phyloP scores from a whole-genome alignment of 805 yeast genomes.

The Wickerhamomyces strasburgensis region DNA sequence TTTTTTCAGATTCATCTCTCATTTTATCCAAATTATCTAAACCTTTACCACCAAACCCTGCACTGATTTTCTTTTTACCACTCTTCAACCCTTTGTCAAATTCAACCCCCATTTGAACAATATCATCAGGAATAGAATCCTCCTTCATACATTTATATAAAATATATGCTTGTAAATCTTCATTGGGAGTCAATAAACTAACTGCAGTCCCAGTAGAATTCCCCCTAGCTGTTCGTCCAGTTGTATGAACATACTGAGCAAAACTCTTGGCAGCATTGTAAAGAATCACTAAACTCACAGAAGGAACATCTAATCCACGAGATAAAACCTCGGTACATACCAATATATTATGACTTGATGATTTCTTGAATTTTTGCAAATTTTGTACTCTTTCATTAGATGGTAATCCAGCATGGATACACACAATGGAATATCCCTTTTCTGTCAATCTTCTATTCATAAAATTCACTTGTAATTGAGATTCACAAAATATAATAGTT shows the following conservation, averaged over 20 bases:
- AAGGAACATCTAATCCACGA: constrained; percentile 90
- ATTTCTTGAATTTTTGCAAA: constrained; percentile 57
- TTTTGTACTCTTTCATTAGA: constrained; percentile 77
- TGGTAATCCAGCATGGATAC: constrained; percentile 91
- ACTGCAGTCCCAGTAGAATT: constrained; percentile 64
- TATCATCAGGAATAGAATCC: constrained; percentile 46
- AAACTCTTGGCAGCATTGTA: constrained; percentile 79
- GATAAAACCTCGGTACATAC: constrained; percentile 95
- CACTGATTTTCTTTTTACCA: constrained; percentile 60
- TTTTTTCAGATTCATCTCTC: constrained; percentile 44
- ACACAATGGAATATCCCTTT: constrained; percentile 52
- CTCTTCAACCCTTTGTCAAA: constrained; percentile 58
- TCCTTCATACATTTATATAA: constrained; percentile 44
- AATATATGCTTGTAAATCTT: constrained; percentile 63
- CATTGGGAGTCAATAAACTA: constrained; percentile 61
- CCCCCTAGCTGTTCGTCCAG: constrained; percentile 95
- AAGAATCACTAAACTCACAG: constrained; percentile 73
- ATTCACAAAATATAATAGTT: constrained; percentile 77
- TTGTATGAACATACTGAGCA: constrained; percentile 95
- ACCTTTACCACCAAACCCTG: constrained; percentile 94
- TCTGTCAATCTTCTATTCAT: constrained; percentile 49
- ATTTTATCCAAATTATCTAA: constrained; percentile 67
- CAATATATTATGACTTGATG: constrained; percentile 47
- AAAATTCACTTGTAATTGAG: constrained; percentile 81
- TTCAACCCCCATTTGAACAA: constrained; percentile 43